Conservation (phyloP, 2,329 filamentous ascomycete genomes). For the Hyphodiscus sp. region DNA sequence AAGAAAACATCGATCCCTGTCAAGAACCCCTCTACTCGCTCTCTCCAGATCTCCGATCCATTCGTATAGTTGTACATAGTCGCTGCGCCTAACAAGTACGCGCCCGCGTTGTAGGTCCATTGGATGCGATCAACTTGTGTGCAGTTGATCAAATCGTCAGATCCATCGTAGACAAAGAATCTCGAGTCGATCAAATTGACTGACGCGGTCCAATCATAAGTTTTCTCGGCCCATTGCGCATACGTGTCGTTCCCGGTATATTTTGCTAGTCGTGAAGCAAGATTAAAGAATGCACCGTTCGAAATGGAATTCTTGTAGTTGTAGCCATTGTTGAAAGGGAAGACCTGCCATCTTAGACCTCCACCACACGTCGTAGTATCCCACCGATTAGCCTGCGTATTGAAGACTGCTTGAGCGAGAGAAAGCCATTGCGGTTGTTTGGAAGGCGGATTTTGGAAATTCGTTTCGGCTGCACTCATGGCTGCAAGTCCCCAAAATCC, state of each 20-base stretch:
- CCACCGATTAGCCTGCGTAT: slow-evolving; percentile 70
- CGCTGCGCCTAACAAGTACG: slow-evolving; percentile 58
- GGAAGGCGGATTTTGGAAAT: slow-evolving; percentile 49
- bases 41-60: slow-evolving; percentile 50
- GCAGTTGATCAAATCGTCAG: slow-evolving; percentile 51
- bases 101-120: slow-evolving; percentile 65
- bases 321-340: slow-evolving; percentile 73
- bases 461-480: slow-evolving; percentile 64
- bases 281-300: slow-evolving; percentile 55
- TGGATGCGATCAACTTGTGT: slow-evolving; percentile 52
- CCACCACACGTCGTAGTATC: slow-evolving; percentile 63
- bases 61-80: slow-evolving; percentile 62
- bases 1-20: slow-evolving; percentile 49
- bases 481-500: slow-evolving; percentile 67
- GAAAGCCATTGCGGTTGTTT: slow-evolving; percentile 61
- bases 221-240: slow-evolving; percentile 66
- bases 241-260: slow-evolving; percentile 77
- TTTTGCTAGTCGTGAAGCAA: slow-evolving; percentile 61
- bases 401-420: slow-evolving; percentile 74
- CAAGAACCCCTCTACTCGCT: slow-evolving; percentile 51
- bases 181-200: slow-evolving; percentile 53
- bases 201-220: slow-evolving; percentile 61
- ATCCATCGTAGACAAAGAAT: slow-evolving; percentile 58
- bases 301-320: slow-evolving; percentile 68
- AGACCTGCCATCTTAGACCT: slow-evolving; percentile 80